Base-by-base conservation (phyloP, 2,329 filamentous ascomycete genomes). In the Aspergillus thermomutatus region DNA sequence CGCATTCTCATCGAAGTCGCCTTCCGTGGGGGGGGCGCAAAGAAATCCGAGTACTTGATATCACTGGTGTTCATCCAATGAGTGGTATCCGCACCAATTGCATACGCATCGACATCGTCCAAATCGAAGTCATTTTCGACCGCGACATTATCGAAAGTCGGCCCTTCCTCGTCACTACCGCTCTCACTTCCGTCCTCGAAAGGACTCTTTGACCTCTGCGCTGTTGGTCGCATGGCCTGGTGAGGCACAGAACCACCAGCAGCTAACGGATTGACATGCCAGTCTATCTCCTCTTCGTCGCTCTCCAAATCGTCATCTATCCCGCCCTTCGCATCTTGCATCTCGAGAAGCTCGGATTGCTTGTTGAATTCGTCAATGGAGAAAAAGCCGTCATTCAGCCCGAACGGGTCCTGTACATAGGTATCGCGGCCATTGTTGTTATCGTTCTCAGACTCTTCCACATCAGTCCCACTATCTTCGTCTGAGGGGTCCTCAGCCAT, bases 301-400 rank as follows among this genome's bases (percentile, higher is more conserved):
- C 87, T 91, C 58, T 83, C 89, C 52, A 81, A 82, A 60, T 88
- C 89, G 55, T 88, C 88, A 65, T 89, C 87, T 40, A 85, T 85
- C 63, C 93, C 90, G 27, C 89, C 91, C 61, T 84, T 82, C 27
- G 84, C 83, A 72, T 97, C 93, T 72, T 92, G 89, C 62, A 90
- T 86, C 74, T 99, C 94, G 50, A 97, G 86, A 70, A 88, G 89
- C 67, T 96, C 91, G 1, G 92, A 91, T 70, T 95, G 90, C 71
- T 88, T 91, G 80, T 99, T 99, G 83, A 99, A 99, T 58, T 95
- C 87, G 67, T 97, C 92, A 66, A 99, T 93, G 17, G 91, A 96
- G 77, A 99, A 99, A 78, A 99, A 99, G 4, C 92, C 93, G 69
- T 99, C 94, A 68, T 99, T 97, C 31, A 99, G 84, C 6, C 92